Percentiles rank a stretch among this genome's conserved stretches.
Conservation (phyloP, 805 yeast genomes). For the Ogataea nonfermentans region DNA sequence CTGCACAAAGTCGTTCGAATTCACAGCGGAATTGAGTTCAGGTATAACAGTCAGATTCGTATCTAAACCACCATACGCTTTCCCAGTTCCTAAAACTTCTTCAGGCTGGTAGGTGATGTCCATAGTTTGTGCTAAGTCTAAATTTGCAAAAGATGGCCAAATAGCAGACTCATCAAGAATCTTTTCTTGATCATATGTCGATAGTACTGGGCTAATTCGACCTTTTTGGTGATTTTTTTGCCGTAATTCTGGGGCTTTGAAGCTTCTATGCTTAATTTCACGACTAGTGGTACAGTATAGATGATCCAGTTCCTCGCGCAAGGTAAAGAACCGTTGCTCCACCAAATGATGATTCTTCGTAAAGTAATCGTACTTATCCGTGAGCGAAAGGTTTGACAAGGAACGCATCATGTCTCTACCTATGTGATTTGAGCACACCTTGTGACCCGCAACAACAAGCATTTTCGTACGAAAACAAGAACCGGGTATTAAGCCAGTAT, state of each 20-base stretch:
- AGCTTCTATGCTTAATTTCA: not conserved
- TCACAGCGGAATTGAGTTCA: not conserved
- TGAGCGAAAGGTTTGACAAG: no score
- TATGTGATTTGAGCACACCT: no score
- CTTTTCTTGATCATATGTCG: not conserved
- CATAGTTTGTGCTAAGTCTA: not conserved
- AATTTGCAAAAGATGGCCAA: constrained; percentile 5
- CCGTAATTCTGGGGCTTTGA: not conserved
- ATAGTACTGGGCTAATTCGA: not conserved
- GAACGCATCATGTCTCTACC: no score
- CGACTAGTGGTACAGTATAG: not conserved
- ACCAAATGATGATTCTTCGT: no score
- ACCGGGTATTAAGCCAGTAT: no score
- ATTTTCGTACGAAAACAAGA: no score
- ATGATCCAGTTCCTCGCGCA: not conserved
- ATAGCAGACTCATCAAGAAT: constrained; percentile 9
- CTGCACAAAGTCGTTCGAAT: constrained; percentile 1
- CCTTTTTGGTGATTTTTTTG: not conserved
- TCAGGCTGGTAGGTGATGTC: not conserved
- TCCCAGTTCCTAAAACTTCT: not conserved
- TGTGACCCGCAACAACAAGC: no score
- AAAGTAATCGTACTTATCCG: no score
- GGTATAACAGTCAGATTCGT: not conserved
- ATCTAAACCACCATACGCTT: no score
- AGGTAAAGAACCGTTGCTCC: not conserved